Percentiles rank a stretch among this genome's conserved stretches.
Evolutionary conservation across 2,329 filamentous ascomycete species (phyloP).

Genomic region (Curvularia sp.): DNA sequence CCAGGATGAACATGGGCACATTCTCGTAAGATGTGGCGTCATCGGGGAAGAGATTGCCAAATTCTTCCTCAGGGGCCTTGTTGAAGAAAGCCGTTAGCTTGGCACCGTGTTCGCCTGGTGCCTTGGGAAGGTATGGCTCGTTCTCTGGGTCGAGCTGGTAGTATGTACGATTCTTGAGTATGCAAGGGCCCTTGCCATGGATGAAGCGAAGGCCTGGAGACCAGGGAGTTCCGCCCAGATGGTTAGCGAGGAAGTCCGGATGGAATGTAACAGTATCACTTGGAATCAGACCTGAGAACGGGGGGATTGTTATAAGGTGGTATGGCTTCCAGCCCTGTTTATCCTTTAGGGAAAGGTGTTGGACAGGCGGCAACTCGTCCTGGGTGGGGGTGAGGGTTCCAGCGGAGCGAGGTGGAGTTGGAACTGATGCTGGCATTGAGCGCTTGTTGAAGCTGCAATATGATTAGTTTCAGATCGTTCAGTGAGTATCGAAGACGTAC

Average conservation of each 20-base stretch:
- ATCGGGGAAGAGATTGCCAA: constrained; percentile 29
- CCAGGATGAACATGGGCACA: constrained; percentile 53
- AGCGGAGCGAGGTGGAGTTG: constrained; percentile 23
- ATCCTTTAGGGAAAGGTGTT: constrained; percentile 11
- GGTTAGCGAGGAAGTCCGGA: constrained; percentile 47
- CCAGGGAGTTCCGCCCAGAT: constrained; percentile 50
- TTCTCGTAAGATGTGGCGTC: constrained; percentile 43
- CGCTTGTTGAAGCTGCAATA: constrained; percentile 5
- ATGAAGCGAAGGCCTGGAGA: constrained; percentile 53
- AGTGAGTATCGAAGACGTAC: constrained; percentile 10
- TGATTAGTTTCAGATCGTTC: constrained; percentile 5
- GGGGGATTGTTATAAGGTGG: constrained; percentile 44
- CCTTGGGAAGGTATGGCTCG: constrained; percentile 54
- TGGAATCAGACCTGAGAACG: constrained; percentile 34
- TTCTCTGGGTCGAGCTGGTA: constrained; percentile 49
- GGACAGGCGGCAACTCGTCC: neutral
- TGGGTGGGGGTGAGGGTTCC: neutral
- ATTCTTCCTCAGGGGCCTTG: constrained; percentile 39
- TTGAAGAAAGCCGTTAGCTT: constrained; percentile 58
- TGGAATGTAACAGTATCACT: constrained; percentile 46
- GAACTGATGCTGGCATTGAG: constrained; percentile 16
- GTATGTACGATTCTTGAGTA: constrained; percentile 50
- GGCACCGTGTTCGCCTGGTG: constrained; percentile 54
- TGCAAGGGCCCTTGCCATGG: constrained; percentile 24
- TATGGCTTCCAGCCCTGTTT: constrained; percentile 46